Percentiles rank a stretch among this genome's conserved stretches.
Evolutionary conservation across 2,329 filamentous ascomycete species (phyloP).

Genomic region (Fusarium lateritium): DNA sequence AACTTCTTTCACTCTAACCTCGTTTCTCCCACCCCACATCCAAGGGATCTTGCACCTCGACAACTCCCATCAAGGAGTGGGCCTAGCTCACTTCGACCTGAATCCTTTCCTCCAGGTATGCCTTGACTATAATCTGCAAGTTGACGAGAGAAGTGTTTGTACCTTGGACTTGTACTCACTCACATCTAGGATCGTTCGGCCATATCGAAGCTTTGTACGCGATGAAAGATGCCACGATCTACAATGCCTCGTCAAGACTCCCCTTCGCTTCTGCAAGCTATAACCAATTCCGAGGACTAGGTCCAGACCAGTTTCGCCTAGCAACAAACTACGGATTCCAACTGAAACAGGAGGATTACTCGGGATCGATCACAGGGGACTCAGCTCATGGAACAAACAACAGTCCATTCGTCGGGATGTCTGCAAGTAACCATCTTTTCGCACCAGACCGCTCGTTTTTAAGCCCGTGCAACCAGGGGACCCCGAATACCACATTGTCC

Average conservation of each 20-base stretch:
- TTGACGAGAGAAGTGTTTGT: background rate
- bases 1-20: slow-evolving; percentile 58
- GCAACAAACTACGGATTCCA: slow-evolving; percentile 44
- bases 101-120: slow-evolving; percentile 37
- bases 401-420: slow-evolving; percentile 48
- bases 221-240: slow-evolving; percentile 52
- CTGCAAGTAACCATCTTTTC: slow-evolving; percentile 54
- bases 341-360: slow-evolving; percentile 50
- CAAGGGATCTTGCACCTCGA: slow-evolving; percentile 49
- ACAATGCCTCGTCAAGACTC: slow-evolving; percentile 50
- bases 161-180: slow-evolving; percentile 25
- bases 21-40: slow-evolving; percentile 54
- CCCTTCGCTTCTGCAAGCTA: slow-evolving; percentile 45
- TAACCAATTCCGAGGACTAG: slow-evolving; percentile 44
- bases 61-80: slow-evolving; percentile 46
- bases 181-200: slow-evolving; percentile 43
- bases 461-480: slow-evolving; percentile 46
- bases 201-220: slow-evolving; percentile 50
- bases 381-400: slow-evolving; percentile 36
- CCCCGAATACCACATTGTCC: slow-evolving; percentile 41
- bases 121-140: background rate
- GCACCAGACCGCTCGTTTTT: slow-evolving; percentile 52
- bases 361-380: slow-evolving; percentile 38
- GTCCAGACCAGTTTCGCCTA: slow-evolving; percentile 50
- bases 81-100: slow-evolving; percentile 35